Base-by-base conservation (phyloP, 1,284 basidiomycete species). In the Puccinia triticina region DNA sequence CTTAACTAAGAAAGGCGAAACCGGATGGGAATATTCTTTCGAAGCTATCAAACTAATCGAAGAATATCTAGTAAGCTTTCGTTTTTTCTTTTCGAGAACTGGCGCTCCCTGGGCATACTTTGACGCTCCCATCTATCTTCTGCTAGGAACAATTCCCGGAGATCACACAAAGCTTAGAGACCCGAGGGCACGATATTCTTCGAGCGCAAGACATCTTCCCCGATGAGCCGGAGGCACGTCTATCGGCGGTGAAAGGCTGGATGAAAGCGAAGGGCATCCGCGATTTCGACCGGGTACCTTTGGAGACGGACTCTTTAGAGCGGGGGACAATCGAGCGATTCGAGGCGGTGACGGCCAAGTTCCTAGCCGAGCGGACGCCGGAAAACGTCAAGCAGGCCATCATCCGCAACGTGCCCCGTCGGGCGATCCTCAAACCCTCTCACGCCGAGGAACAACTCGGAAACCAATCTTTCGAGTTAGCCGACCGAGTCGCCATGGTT, bases 401-500 rank as follows among this genome's bases (percentile, higher is more conserved):
- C 40, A 92, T 99, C 83, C 94, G 95, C 86, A 92, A 92, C 53
- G 94, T 98, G 46, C 96, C 96, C 8, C 91, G 95, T n/a, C 93
- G 95, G 85, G 95, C 94, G 0, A 91, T 99, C 1, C 90, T 99
- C 83, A 98, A 98, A 87, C 97, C 97, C 8, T 89, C 92, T 2
- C 95, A 99, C 88, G 92, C 95, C 0, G 90, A 93, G 5, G 96
- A 95, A 87, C 92, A 95, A 29, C 89, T 99, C 18, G 94, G 95
- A 85, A 93, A 93, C 78, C 97, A 99, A 87, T 89, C 88, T n/a
- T 99, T 98, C 86, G 89, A 89, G 0, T 90, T 98, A 2, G 96
- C 96, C n/a, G 96, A 99, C 88, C 91, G 97, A 18, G 95, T 98
- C 55, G 93, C 93, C 40, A 96, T 96, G 92, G 95, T 98, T 0